Evolutionary conservation across 768 basidiomycete species (phyloP).

Genomic region (Pleurotus tuoliensis): DNA sequence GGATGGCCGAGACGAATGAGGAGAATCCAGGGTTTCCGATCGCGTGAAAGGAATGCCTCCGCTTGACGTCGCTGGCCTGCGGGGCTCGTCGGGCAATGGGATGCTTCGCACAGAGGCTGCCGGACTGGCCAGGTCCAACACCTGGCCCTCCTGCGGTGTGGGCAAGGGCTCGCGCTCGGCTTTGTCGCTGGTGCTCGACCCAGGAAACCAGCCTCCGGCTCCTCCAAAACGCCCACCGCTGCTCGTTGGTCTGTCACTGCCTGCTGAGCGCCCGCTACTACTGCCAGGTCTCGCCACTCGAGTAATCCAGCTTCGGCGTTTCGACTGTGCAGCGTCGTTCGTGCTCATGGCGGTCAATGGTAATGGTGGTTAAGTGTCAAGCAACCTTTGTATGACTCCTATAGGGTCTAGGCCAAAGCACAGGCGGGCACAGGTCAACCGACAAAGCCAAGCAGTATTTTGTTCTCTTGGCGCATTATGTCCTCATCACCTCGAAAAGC

Average conservation of each 20-base stretch:
- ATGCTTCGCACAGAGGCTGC: conserved; percentile 8
- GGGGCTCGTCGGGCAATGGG: conserved; percentile 10
- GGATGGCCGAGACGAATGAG: conserved; percentile 23
- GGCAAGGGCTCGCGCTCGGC: conserved; percentile 12
- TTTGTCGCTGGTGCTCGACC: conserved; percentile 14
- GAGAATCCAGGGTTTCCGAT: conserved; percentile 17
- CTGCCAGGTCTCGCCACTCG: conserved; percentile 29
- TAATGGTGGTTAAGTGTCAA: conserved; percentile 2
- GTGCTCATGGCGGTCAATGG: conserved; percentile 16
- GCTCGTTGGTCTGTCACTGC: conserved; percentile 12
- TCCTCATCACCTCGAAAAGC: too few relatives aligned
- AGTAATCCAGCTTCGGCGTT: conserved; percentile 33
- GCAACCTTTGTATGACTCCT: conserved; percentile 2
- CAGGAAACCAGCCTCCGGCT: conserved; percentile 12
- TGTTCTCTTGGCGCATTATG: neutral
- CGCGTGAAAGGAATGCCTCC: conserved; percentile 3
- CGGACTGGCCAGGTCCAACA: conserved; percentile 15
- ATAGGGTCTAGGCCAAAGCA: conserved; percentile 6
- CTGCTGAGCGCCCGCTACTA: conserved; percentile 20
- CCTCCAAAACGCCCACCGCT: conserved; percentile 8
- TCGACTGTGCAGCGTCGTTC: conserved; percentile 14
- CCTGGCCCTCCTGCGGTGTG: conserved; percentile 25
- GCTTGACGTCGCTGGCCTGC: conserved; percentile 9
- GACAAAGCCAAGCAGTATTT: conserved; percentile 2
- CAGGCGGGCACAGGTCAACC: conserved; percentile 5